phyloP scores from a whole-genome alignment of 108 stramenopile species.

The Pseudonitzschia multistriata region DNA sequence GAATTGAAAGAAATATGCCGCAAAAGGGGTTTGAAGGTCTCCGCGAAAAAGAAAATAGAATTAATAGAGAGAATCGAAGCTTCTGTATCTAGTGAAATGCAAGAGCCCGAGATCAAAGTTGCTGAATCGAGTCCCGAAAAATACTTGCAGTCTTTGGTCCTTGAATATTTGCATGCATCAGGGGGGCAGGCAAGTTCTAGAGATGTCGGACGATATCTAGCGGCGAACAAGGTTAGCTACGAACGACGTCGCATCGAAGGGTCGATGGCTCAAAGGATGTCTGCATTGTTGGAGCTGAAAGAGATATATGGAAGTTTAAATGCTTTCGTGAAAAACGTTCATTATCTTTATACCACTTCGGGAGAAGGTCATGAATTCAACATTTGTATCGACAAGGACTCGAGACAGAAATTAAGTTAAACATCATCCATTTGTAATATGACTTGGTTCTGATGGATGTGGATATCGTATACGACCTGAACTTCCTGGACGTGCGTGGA shows the following conservation, averaged over 20 bases:
- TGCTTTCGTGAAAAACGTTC: slow-evolving; percentile 20
- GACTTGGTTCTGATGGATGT: not conserved
- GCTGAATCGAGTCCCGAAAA: slow-evolving; percentile 7
- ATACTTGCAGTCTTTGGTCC: slow-evolving; percentile 52
- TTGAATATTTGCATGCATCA: slow-evolving; percentile 63
- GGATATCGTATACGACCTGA: slow-evolving; percentile 29
- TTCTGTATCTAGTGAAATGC: slow-evolving; percentile 31
- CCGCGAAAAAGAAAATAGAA: slow-evolving; percentile 58
- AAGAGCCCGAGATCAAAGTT: not conserved
- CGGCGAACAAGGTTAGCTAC: slow-evolving; percentile 30
- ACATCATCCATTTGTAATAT: not conserved
- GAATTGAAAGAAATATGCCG: slow-evolving; percentile 73
- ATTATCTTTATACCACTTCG: not conserved
- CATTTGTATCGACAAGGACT: slow-evolving; percentile 5
- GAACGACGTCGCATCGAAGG: not conserved
- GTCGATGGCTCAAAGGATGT: not conserved
- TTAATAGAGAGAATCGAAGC: slow-evolving; percentile 54
- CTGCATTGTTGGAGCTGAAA: slow-evolving; percentile 44
- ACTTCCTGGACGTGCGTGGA: slow-evolving; percentile 47
- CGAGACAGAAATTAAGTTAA: not conserved
- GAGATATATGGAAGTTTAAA: slow-evolving; percentile 22
- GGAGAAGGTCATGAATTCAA: slow-evolving; percentile 2
- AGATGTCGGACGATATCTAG: slow-evolving; percentile 73
- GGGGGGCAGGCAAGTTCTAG: slow-evolving; percentile 70
- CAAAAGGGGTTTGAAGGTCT: slow-evolving; percentile 54